A percentile compares a stretch with the other conserved stretches of the same genome.
Conservation (phyloP, 305 asterid genomes). For the Lippia alba region DNA sequence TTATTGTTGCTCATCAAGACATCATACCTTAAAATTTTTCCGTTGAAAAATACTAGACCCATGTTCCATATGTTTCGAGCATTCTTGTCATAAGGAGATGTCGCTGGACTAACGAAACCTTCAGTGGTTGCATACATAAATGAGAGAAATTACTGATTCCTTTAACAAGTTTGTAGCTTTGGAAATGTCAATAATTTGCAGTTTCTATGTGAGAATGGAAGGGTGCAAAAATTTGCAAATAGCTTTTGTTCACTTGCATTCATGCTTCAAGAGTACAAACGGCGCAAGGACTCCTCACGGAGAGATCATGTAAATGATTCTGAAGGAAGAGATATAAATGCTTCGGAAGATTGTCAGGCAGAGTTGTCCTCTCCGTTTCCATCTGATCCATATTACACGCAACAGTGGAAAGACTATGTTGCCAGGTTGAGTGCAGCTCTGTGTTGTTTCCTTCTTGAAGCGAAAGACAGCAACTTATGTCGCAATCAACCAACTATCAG, state of each 20-base stretch:
- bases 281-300: constrained; percentile 40
- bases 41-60: constrained; percentile 23
- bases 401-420: constrained; percentile 79
- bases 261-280: constrained; percentile 79
- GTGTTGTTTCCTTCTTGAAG: constrained; percentile 75
- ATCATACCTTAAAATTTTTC: constrained; percentile 7
- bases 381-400: constrained; percentile 49
- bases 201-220: constrained; percentile 96
- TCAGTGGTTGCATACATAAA: constrained; percentile 23
- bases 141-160: constrained; percentile 42
- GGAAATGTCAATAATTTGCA: constrained; percentile 97
- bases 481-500: constrained; percentile 50
- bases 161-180: constrained; percentile 76
- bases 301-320: constrained; percentile 44
- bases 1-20: constrained; percentile 13
- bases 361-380: constrained; percentile 44
- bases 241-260: constrained; percentile 97
- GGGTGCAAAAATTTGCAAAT: constrained; percentile 95
- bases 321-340: constrained; percentile 43
- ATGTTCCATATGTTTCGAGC: constrained; percentile 6
- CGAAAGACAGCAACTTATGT: constrained; percentile 53
- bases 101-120: constrained; percentile 26
- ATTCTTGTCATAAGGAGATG: constrained; percentile 30
- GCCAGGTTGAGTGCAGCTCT: constrained; percentile 73
- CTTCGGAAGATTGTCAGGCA: constrained; percentile 42